Evolutionary conservation across 441 rosid genomes (phyloP), one percentile per base, ranked within the genome.

Genomic region (Capsella rubella): DNA sequence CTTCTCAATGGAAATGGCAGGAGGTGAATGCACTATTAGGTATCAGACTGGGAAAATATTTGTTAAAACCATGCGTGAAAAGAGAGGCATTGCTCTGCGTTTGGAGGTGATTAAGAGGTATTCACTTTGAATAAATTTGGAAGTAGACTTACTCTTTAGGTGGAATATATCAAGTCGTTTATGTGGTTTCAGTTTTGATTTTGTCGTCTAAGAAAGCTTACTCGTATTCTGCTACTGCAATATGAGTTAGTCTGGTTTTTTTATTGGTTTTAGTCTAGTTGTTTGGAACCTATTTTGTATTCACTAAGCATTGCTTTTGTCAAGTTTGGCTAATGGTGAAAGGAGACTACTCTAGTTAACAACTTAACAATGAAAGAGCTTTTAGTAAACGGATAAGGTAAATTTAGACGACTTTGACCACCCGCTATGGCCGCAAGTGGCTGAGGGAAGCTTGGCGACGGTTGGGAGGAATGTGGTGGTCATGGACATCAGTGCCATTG

Each of bases 41-140:
- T 40, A 59, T 1, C 21, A 32, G 62, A 29, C 14, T 18, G 65
- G 67, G 29, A 67, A 66, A 0, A 6, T 40, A 0, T 66, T 74
- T 21, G 54, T 25, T 28, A 14, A 8, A 51, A n/a, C 60, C 37
- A 9, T 0, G 13, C 13, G 39, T 60, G 78, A 50, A 3, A 66
- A 67, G 18, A 74, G 78, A 58, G 78, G 67, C 14, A 13, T 49
- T 40, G 54, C 18, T 29, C 61, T 74, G 55, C 62, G 78, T 67
- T 67, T 66, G 14, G 29, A 57, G 72, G 67, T 57, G 53, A 37
- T 47, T 46, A 4, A 29, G n/a, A 51, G 68, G 46, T 66, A 54
- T 46, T 28, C 45, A 29, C 52, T 37, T 16, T 10, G 56, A 49
- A 10, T 59, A 59, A 39, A 39, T 21, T 40, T 42, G 34, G 50